phyloP scores from a whole-genome alignment of 129 eudicot genomes.

The Lonicera japonica region DNA sequence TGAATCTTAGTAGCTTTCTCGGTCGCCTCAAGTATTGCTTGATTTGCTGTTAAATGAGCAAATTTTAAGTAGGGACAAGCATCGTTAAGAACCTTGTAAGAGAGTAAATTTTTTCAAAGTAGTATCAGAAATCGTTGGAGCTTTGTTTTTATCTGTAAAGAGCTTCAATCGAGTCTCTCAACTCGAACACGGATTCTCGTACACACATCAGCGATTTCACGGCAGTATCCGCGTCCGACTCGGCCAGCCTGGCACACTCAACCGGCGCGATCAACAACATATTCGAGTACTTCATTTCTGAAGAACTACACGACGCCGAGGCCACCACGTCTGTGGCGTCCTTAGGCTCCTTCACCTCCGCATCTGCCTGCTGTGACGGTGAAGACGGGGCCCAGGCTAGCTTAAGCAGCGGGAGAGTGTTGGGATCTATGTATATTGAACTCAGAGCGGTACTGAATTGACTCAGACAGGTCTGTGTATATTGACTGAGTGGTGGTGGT shows the following conservation, averaged over 20 bases:
- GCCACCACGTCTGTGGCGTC: constrained; percentile 1
- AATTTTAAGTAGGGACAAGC: constrained; percentile 86
- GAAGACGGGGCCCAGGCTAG: constrained; percentile 42
- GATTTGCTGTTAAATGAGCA: constrained; percentile 92
- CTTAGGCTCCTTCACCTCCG: constrained; percentile 17
- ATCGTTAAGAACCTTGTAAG: constrained; percentile 78
- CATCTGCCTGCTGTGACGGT: constrained; percentile 14
- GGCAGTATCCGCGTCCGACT: constrained; percentile 46
- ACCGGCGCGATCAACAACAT: constrained; percentile 44
- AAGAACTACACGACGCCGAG: constrained; percentile 22
- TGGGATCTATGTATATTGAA: constrained; percentile 9
- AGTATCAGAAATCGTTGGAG: constrained; percentile 28
- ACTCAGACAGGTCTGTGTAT: constrained; percentile 44
- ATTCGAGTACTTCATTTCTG: constrained; percentile 28
- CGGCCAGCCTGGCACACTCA: constrained; percentile 51
- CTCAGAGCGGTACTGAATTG: constrained; percentile 30
- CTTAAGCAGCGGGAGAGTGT: constrained; percentile 6
- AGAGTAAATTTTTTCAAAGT: constrained; percentile 63
- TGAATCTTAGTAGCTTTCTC: constrained; percentile 54
- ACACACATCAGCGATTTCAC: constrained; percentile 35
- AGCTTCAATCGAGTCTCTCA: constrained; percentile 77
- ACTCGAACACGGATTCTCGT: constrained; percentile 36
- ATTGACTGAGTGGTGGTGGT: constrained; percentile 36
- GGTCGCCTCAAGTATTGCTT: constrained; percentile 90
- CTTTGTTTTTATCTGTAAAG: constrained; percentile 32